Evolutionary conservation across 2,329 filamentous ascomycete genomes (phyloP), one percentile per base, ranked within the genome.

Genomic region (Cercospora zeae-maydis): DNA sequence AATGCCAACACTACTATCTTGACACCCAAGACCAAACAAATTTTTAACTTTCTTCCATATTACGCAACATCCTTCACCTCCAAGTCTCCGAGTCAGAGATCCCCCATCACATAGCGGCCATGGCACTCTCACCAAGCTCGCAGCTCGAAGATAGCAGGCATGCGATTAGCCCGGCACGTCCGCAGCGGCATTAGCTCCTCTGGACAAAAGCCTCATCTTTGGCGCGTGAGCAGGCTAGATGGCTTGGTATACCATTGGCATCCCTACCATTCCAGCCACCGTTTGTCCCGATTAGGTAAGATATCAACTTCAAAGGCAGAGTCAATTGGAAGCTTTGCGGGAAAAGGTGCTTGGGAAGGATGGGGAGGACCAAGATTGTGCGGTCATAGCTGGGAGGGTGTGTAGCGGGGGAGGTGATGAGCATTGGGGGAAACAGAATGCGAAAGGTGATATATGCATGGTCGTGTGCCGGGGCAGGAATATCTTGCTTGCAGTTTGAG

Each of bases 31-130:
- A 27, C 8, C 21, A 3, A 30, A 11, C n/a, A n/a, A 49, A 49
- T 24, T 49, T 49, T 49, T 27, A 19, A 27, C 24, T 27, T 11
- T 49, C 27, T 19, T 9, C 11, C 21, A 9, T 21, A n/a, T 36
- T 45, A 54, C 27, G 58, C 47, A 58, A 42, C 21, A 19, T n/a
- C 27, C 19, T 33, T 31, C 31, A 21, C 27, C 42, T 55, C 45
- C 57, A 57, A 56, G 54, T 55, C 52, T n/a, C n/a, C n/a, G n/a
- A n/a, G n/a, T n/a, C n/a, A n/a, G n/a, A 55, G 52, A 45, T 53
- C 37, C 34, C 33, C 49, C n/a, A 19, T 2, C 9, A 34, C 36
- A 47, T 37, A 54, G 45, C 37, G 54, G 54, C n/a, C 54, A 57
- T 57, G 54, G 54, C 54, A 57, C 34, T 39, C 19, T 30, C 42